Conservation (phyloP, 441 rosid species). For the Gossypium lobatum region DNA sequence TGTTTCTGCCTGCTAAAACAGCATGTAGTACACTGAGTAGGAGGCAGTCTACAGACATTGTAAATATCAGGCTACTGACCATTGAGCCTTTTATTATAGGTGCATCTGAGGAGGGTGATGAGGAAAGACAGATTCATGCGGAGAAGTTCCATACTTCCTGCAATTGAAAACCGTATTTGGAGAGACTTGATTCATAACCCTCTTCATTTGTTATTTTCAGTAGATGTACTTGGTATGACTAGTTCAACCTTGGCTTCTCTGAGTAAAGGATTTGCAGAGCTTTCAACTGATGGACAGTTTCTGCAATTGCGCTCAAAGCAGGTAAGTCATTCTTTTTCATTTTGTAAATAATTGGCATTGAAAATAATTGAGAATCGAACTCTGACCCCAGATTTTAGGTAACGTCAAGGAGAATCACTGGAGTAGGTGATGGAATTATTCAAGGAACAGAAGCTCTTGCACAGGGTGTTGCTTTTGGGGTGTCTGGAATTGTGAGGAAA, state of each 20-base stretch:
- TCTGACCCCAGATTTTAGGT: constrained; percentile 44
- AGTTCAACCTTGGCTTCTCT: constrained; percentile 97
- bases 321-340: constrained; percentile 37
- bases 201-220: constrained; percentile 84
- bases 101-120: constrained; percentile 96
- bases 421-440: constrained; percentile 91
- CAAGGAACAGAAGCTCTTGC: constrained; percentile 99
- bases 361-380: constrained; percentile 11
- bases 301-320: constrained; percentile 90
- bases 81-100: constrained; percentile 36
- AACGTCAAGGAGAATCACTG: constrained; percentile 90
- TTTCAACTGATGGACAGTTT: constrained; percentile 97
- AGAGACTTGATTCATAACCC: constrained; percentile 99
- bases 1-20: not conserved
- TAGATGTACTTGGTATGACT: constrained; percentile 98
- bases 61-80: constrained; percentile 1
- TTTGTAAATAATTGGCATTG: not conserved
- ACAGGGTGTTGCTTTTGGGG: constrained; percentile 98
- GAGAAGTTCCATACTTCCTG: constrained; percentile 86
- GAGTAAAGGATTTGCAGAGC: constrained; percentile 97
- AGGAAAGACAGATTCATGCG: constrained; percentile 88
- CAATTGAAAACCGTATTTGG: constrained; percentile 82
- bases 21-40: not conserved
- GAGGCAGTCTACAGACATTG: not conserved
- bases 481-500: constrained; percentile 93